These are phyloP conservation scores for Fusarium coffeatum DNA, from an alignment of 2,329 filamentous ascomycete species.

Conservation along the genomic window DNA sequence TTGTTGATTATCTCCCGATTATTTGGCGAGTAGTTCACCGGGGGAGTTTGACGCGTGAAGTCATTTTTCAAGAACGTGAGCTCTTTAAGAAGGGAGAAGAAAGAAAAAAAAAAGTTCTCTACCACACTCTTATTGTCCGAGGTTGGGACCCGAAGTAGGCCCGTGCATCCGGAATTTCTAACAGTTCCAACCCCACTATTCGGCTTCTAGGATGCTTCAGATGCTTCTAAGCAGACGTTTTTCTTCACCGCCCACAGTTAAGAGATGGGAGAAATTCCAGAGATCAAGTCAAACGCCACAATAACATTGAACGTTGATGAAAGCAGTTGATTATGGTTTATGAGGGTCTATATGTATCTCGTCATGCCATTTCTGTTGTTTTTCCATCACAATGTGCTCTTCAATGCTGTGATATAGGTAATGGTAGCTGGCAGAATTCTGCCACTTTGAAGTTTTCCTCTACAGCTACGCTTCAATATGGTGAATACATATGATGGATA, in stretches of 20 bases:
- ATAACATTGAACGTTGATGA: slow-evolving; percentile 5
- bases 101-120: slow-evolving; percentile 50
- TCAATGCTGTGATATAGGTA: neutral
- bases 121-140: slow-evolving; percentile 45
- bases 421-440: slow-evolving; percentile 3
- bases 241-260: slow-evolving; percentile 34
- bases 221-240: slow-evolving; percentile 28
- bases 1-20: slow-evolving; percentile 34
- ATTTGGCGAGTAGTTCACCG: slow-evolving; percentile 45
- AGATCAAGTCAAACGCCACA: slow-evolving; percentile 39
- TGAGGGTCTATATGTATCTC: neutral
- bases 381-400: neutral
- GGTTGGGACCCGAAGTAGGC: slow-evolving; percentile 35
- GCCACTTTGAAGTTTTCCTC: neutral
- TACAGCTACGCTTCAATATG: neutral
- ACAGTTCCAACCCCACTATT: slow-evolving; percentile 36
- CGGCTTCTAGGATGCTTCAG: slow-evolving; percentile 27
- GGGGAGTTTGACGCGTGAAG: slow-evolving; percentile 40
- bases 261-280: slow-evolving; percentile 42
- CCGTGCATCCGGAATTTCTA: slow-evolving; percentile 40
- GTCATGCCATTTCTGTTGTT: neutral
- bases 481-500: neutral
- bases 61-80: slow-evolving; percentile 43
- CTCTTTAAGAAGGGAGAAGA: slow-evolving; percentile 42
- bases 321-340: neutral